Percentiles rank a stretch among this genome's conserved stretches.
These are phyloP conservation scores for Mycena polygramma DNA, from an alignment of 768 basidiomycete genomes.

Conservation along the genomic window DNA sequence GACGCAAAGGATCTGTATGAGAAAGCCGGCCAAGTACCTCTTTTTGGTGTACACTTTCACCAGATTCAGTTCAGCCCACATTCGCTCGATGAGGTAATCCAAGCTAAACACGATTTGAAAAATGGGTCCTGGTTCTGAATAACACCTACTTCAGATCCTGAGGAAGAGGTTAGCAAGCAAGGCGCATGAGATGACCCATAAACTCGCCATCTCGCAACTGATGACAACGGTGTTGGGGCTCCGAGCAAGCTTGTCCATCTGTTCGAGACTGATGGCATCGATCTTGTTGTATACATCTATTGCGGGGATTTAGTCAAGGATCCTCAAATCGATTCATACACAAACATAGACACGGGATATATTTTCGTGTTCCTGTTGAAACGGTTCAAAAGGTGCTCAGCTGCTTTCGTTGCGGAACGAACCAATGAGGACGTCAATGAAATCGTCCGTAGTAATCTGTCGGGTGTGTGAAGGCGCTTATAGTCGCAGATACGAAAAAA, in stretches of 20 bases:
- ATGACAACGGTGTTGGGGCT: slow-evolving; percentile 93
- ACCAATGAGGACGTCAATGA: slow-evolving; percentile 98
- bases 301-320: neutral
- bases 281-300: slow-evolving; percentile 97
- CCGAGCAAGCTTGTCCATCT: slow-evolving; percentile 85
- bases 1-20: neutral
- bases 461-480: neutral
- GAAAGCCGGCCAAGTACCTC: slow-evolving; percentile 50
- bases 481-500: neutral
- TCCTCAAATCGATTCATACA: slow-evolving; percentile 17
- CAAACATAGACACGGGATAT: slow-evolving; percentile 92
- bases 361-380: slow-evolving; percentile 88
- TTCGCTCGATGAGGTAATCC: slow-evolving; percentile 79
- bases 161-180: neutral
- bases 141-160: slow-evolving; percentile 78
- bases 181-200: neutral
- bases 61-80: slow-evolving; percentile 84
- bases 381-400: slow-evolving; percentile 1
- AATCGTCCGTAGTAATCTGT: slow-evolving; percentile 95
- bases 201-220: slow-evolving; percentile 83
- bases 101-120: slow-evolving; percentile 57
- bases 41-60: slow-evolving; percentile 98
- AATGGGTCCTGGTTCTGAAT: slow-evolving; percentile 1
- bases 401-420: slow-evolving; percentile 24
- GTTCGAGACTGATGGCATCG: slow-evolving; percentile 87